Conservation (phyloP, 2,329 filamentous ascomycete genomes). For the Epichloe elymi region DNA sequence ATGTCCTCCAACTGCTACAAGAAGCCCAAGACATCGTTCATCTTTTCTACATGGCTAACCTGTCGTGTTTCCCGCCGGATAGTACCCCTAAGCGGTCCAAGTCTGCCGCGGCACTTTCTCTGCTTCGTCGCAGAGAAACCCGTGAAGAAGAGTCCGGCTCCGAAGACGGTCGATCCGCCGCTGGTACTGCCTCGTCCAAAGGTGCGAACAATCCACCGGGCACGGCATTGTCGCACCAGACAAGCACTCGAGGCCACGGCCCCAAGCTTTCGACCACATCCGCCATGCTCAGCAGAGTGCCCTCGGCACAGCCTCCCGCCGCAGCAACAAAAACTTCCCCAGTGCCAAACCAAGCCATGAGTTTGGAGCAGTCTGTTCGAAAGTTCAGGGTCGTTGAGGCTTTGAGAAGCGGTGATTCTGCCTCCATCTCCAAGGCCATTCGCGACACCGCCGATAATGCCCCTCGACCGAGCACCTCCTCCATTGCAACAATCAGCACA, state of each 20-base stretch:
- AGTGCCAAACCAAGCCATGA: constrained; percentile 31
- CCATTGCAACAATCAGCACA: constrained; percentile 29
- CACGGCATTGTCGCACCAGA: constrained; percentile 24
- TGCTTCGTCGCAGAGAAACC: constrained; percentile 40
- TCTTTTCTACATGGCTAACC: not conserved
- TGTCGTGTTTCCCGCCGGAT: not conserved
- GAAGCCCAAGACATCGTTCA: not conserved
- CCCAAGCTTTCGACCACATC: constrained; percentile 34
- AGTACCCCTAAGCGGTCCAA: constrained; percentile 39
- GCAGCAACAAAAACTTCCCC: constrained; percentile 15
- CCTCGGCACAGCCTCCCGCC: constrained; percentile 20
- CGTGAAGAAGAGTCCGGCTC: constrained; percentile 39
- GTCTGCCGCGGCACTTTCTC: constrained; percentile 36
- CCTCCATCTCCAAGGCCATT: constrained; percentile 77
- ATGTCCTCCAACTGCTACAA: not conserved
- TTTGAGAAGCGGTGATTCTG: constrained; percentile 78
- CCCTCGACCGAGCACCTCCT: constrained; percentile 43
- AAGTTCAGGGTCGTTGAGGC: constrained; percentile 93
- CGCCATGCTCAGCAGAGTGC: constrained; percentile 26
- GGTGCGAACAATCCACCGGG: constrained; percentile 17
- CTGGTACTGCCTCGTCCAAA: constrained; percentile 20
- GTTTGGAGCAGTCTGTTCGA: constrained; percentile 84
- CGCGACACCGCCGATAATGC: constrained; percentile 46
- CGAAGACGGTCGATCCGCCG: constrained; percentile 33
- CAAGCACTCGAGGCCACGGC: constrained; percentile 28